Conservation (phyloP, 495 filamentous ascomycete species). For the Elasticomyces elasticus region DNA sequence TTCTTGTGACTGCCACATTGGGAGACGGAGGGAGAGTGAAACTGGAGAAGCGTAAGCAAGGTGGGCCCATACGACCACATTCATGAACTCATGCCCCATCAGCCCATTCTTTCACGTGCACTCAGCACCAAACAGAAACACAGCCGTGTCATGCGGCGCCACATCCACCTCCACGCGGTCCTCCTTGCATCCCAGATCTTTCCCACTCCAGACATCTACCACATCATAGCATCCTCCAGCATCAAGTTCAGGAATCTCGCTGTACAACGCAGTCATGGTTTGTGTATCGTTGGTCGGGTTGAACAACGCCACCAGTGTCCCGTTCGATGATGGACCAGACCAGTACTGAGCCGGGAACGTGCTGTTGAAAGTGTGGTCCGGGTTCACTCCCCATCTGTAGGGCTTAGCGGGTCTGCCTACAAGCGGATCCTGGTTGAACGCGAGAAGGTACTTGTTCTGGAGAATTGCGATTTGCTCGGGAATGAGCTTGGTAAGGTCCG, state of each 20-base stretch:
- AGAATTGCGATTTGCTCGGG: constrained; percentile 42
- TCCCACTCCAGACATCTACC: constrained; percentile 45
- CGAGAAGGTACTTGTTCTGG: constrained; percentile 48
- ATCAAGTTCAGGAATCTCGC: constrained; percentile 45
- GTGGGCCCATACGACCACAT: no score
- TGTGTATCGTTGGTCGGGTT: constrained; percentile 36
- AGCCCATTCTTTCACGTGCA: constrained; percentile 1
- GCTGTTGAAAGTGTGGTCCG: constrained; percentile 52
- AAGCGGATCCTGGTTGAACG: constrained; percentile 52
- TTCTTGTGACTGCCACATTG: no score
- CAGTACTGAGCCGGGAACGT: constrained; percentile 53
- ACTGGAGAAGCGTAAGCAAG: no score
- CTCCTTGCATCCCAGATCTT: constrained; percentile 40
- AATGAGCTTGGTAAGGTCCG: constrained; percentile 38
- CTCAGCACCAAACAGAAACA: constrained; percentile 29
- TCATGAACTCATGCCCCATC: no score
- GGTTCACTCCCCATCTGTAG: constrained; percentile 57
- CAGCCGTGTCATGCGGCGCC: constrained; percentile 42
- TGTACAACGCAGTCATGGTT: constrained; percentile 39
- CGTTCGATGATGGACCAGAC: constrained; percentile 40
- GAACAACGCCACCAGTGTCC: constrained; percentile 46
- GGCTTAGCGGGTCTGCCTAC: constrained; percentile 46
- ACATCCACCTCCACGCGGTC: constrained; percentile 32
- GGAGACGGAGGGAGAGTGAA: no score
- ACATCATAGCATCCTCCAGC: constrained; percentile 38